Percentiles rank a stretch among this genome's conserved stretches.
phyloP scores from a whole-genome alignment of 2,329 filamentous ascomycete genomes.

The Davidsoniella eucalypti region DNA sequence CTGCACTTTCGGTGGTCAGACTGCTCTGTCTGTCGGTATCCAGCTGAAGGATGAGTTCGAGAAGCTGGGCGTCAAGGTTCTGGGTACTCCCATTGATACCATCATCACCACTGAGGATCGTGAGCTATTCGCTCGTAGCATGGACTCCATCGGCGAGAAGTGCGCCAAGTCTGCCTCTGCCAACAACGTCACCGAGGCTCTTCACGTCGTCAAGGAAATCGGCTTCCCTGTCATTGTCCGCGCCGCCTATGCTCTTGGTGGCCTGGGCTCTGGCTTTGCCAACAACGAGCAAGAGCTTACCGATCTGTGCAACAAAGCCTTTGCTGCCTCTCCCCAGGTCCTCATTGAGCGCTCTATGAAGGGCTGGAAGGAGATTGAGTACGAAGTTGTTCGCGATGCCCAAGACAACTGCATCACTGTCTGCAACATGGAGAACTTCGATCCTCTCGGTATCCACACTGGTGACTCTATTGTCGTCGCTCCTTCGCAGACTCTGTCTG shows the following conservation, averaged over 20 bases:
- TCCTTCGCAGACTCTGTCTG: conserved; percentile 87
- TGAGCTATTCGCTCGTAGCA: conserved; percentile 91
- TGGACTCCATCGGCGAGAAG: conserved; percentile 96
- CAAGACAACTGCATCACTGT: conserved; percentile 98
- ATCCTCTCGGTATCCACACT: conserved; percentile 93
- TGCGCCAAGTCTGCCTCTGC: conserved; percentile 95
- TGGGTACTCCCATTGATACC: conserved; percentile 92
- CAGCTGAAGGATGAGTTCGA: conserved; percentile 97
- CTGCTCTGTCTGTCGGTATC: conserved; percentile 89
- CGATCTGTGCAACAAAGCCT: conserved; percentile 84
- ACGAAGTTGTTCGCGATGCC: conserved; percentile 90
- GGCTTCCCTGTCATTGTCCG: conserved; percentile 94
- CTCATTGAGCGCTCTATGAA: conserved; percentile 98
- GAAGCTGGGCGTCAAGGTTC: conserved; percentile 74
- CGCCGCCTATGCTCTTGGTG: conserved; percentile 89
- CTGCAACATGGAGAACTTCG: conserved; percentile 99
- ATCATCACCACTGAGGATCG: conserved; percentile 98
- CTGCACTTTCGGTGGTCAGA: conserved; percentile 94
- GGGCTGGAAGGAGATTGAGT: conserved; percentile 99
- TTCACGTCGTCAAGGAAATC: conserved; percentile 76
- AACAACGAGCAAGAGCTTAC: conserved; percentile 69
- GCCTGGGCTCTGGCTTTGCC: conserved; percentile 88
- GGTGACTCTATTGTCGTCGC: conserved; percentile 97
- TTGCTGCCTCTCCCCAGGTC: conserved; percentile 88
- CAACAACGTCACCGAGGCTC: conserved; percentile 71